Percentiles rank a stretch among this genome's conserved stretches.
Conservation (phyloP, 1,284 basidiomycete species). For the Pseudomicrostroma phylloplanum region DNA sequence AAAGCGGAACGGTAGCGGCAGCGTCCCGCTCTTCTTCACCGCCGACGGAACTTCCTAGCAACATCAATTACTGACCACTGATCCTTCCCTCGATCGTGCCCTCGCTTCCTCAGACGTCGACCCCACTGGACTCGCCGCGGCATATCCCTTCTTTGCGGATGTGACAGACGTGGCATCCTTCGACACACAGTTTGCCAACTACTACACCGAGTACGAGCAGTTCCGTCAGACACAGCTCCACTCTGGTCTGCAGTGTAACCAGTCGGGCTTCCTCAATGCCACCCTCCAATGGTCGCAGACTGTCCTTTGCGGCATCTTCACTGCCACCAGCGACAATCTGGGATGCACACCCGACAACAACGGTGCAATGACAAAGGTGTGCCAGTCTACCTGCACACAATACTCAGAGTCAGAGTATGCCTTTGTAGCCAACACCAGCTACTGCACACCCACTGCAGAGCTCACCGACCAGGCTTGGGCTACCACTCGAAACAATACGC, state of each 20-base stretch:
- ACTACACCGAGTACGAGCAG: constrained; percentile 50
- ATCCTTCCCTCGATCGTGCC: neutral
- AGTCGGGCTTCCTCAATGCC: constrained; percentile 28
- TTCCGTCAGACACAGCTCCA: constrained; percentile 39
- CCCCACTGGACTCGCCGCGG: constrained; percentile 49
- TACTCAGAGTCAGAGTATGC: constrained; percentile 29
- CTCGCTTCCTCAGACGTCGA: constrained; percentile 34
- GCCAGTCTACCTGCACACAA: constrained; percentile 41
- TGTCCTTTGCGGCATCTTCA: constrained; percentile 42
- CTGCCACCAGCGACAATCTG: constrained; percentile 32
- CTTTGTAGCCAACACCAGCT: constrained; percentile 37
- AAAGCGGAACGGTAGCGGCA: no score
- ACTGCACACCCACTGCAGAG: constrained; percentile 33
- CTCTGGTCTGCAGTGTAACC: constrained; percentile 35
- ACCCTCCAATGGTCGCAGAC: constrained; percentile 42
- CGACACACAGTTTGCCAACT: constrained; percentile 50
- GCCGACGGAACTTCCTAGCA: neutral
- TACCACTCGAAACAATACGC: constrained; percentile 38
- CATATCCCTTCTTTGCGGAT: constrained; percentile 48
- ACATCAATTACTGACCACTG: neutral
- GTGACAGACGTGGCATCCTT: constrained; percentile 52
- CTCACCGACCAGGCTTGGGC: constrained; percentile 26
- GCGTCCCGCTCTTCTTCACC: neutral
- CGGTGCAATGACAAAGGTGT: constrained; percentile 32
- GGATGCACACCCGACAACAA: constrained; percentile 27